A percentile compares a stretch with the other conserved stretches of the same genome.
phyloP scores from a whole-genome alignment of 495 filamentous ascomycete genomes.

The Penicillium lividum region DNA sequence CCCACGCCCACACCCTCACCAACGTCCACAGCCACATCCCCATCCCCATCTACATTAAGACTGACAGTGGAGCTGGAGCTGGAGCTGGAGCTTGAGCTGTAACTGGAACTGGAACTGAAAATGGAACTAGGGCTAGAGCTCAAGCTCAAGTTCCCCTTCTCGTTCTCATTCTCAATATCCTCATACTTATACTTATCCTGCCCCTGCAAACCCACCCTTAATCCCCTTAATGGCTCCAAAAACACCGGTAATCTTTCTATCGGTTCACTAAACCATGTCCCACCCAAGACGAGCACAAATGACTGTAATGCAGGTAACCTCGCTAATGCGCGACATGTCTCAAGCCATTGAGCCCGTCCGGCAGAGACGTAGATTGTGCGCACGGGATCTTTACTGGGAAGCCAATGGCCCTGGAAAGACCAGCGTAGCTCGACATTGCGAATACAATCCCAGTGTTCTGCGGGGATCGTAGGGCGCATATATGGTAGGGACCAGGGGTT shows the following conservation, averaged over 20 bases:
- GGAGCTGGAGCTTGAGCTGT: neutral
- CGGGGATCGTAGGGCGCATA: constrained; percentile 40
- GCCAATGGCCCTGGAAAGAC: constrained; percentile 50
- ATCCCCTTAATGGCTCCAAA: constrained; percentile 38
- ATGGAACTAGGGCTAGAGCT: neutral
- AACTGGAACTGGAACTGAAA: neutral
- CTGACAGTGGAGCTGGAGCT: neutral
- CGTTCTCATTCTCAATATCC: neutral
- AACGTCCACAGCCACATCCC: neutral
- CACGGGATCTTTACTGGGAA: constrained; percentile 49
- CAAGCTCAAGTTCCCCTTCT: constrained; percentile 4
- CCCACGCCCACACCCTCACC: neutral
- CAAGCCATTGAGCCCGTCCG: constrained; percentile 44
- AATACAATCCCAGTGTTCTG: constrained; percentile 35
- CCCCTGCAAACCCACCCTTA: constrained; percentile 16
- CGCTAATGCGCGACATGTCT: constrained; percentile 38
- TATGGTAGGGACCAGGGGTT: constrained; percentile 50
- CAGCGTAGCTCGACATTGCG: constrained; percentile 45
- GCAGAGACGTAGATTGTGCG: constrained; percentile 45
- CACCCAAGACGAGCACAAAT: constrained; percentile 40
- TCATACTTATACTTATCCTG: no score
- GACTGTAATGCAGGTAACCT: constrained; percentile 29
- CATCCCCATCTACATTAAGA: neutral
- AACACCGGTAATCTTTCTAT: constrained; percentile 45
- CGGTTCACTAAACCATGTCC: constrained; percentile 46